Base-by-base conservation (phyloP, 805 yeast genomes). In the Ogataea pini region DNA sequence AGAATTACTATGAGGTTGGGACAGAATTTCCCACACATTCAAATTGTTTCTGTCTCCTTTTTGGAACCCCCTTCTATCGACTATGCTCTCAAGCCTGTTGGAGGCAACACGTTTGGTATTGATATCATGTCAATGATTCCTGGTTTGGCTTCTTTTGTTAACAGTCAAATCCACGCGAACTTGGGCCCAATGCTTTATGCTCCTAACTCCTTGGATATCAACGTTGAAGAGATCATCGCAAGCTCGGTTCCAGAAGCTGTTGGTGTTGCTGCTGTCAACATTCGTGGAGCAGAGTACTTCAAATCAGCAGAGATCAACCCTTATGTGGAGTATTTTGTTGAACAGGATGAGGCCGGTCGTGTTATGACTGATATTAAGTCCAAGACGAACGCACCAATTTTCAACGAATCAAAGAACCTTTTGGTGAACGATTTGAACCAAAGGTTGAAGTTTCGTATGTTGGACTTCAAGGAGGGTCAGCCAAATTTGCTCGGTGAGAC, bases 51-150 rank as follows among this genome's bases (percentile, higher is more conserved):
- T 16, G 72, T 86, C 47, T 85, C 83, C 53, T 79, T 87, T 59
- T 71, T 87, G 60, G 92, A 86, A 64, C 85, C 92, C 16, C 94
- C 94, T 32, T 73, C 77, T 25, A 85, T 87, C 61, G 91, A 85
- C 62, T 87, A 86, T 64, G 85, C 82, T 17, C 77, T 87, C 72
- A 87, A 87, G 63, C 96, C 96, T 8, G 85, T 87, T 45, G 94
- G 94, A 64, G 94, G 95, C 70, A 92, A 87, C 63, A 83, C 91
- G n/a, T 76, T 87, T 51, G 96, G 96, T 52, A 62, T 87, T 37
- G 96, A 87, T 69, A 79, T 87, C 57, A 87, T 87, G 95, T 82
- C 91, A 2, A 75, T 86, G 57, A 77, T 87, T 54, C 96, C 96
- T 3, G 94, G 94, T 52, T 78, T 87, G 61, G 77, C 88, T 19